A percentile compares a stretch with the other conserved stretches of the same genome.
Evolutionary conservation across 208 protist genomes (phyloP).

Genomic region (Leishmania aethiopica): DNA sequence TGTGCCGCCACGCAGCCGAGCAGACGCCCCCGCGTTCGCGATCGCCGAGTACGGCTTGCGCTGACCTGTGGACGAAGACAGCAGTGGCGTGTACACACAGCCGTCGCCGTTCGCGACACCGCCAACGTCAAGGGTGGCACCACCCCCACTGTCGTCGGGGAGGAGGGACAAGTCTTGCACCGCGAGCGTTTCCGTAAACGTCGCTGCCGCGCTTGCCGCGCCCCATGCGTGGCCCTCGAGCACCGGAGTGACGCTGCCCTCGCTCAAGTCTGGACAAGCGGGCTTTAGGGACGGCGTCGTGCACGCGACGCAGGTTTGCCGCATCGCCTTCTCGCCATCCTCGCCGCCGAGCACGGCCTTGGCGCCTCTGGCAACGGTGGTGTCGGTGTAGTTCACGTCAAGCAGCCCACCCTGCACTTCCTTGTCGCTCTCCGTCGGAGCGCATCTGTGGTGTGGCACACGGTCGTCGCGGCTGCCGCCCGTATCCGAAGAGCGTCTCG

Average conservation of each 20-base stretch:
- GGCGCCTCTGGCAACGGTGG: neutral
- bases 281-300: constrained; percentile 14
- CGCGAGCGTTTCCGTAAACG: constrained; percentile 31
- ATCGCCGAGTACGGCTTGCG: constrained; percentile 1
- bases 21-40: neutral
- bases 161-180: constrained; percentile 42
- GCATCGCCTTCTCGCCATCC: neutral
- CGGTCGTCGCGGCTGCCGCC: neutral
- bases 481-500: neutral
- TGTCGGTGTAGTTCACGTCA: neutral
- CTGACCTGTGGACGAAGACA: neutral
- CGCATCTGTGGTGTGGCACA: neutral
- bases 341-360: neutral
- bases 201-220: neutral
- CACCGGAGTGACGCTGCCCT: neutral
- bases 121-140: neutral
- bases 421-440: neutral
- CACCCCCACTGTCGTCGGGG: constrained; percentile 9
- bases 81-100: neutral
- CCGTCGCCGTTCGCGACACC: neutral
- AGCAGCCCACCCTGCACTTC: constrained; percentile 9
- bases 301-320: neutral
- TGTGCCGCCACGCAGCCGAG: neutral
- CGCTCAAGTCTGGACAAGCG: neutral
- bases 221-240: neutral